These are phyloP conservation scores for Cryptococcus hybrid DNA, from an alignment of 1,284 basidiomycete species.

Conservation along the genomic window DNA sequence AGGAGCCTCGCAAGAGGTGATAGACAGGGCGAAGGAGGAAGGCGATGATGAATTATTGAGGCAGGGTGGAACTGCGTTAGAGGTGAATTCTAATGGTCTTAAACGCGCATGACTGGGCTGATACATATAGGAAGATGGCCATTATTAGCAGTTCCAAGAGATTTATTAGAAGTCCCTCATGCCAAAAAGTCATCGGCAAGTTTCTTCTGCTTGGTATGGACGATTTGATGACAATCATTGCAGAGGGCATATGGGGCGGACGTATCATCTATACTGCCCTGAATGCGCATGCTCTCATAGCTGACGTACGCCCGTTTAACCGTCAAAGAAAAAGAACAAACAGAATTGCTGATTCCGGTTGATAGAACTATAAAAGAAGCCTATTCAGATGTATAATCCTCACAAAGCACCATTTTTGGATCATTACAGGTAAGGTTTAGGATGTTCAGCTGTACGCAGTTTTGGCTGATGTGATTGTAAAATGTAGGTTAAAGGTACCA, in stretches of 20 bases:
- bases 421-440: constrained; percentile 69
- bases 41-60: constrained; percentile 66
- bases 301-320: constrained; percentile 61
- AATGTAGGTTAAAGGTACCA: constrained; percentile 79
- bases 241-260: constrained; percentile 58
- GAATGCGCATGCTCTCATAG: constrained; percentile 78
- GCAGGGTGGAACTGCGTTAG: constrained; percentile 80
- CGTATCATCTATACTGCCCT: constrained; percentile 86
- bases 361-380: constrained; percentile 87
- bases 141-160: constrained; percentile 78
- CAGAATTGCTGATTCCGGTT: constrained; percentile 5
- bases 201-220: constrained; percentile 7
- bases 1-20: constrained; percentile 66
- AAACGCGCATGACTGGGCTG: too few species aligned
- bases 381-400: constrained; percentile 91
- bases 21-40: constrained; percentile 65
- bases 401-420: constrained; percentile 87
- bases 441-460: not conserved
- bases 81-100: constrained; percentile 46
- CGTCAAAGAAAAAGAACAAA: not conserved
- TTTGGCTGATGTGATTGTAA: constrained; percentile 3
- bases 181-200: constrained; percentile 75
- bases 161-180: constrained; percentile 81
- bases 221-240: constrained; percentile 2
- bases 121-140: constrained; percentile 57